Conservation (phyloP, 495 filamentous ascomycete species). For the Cryomyces minteri region DNA sequence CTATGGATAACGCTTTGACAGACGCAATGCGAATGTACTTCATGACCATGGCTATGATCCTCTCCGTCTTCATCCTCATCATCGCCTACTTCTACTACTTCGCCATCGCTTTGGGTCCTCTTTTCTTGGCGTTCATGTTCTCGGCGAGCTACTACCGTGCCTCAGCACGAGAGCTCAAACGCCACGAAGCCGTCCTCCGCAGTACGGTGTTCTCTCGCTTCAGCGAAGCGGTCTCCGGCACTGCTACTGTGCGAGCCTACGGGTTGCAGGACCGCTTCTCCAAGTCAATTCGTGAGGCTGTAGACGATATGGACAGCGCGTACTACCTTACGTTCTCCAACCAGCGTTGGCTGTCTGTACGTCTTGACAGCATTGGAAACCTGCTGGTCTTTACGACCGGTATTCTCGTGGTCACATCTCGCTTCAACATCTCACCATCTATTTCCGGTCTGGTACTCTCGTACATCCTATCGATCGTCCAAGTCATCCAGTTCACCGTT, state of each 20-base stretch:
- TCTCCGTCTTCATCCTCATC: slow-evolving; percentile 66
- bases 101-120: slow-evolving; percentile 69
- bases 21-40: slow-evolving; percentile 92
- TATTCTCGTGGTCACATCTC: slow-evolving; percentile 81
- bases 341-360: slow-evolving; percentile 75
- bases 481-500: slow-evolving; percentile 90
- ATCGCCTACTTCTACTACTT: slow-evolving; percentile 92
- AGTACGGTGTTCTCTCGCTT: slow-evolving; percentile 85
- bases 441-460: slow-evolving; percentile 77
- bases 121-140: slow-evolving; percentile 63
- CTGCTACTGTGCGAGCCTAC: slow-evolving; percentile 74
- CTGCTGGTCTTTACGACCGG: slow-evolving; percentile 68
- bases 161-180: slow-evolving; percentile 84
- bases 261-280: slow-evolving; percentile 60
- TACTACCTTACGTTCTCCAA: slow-evolving; percentile 91
- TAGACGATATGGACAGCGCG: slow-evolving; percentile 83
- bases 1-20: slow-evolving; percentile 84
- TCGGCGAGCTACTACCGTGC: slow-evolving; percentile 77
- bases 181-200: slow-evolving; percentile 75
- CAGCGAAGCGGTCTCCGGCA: slow-evolving; percentile 68
- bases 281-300: slow-evolving; percentile 41
- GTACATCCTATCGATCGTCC: slow-evolving; percentile 86
- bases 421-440: slow-evolving; percentile 71
- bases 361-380: slow-evolving; percentile 71
- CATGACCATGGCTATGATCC: slow-evolving; percentile 53